Conservation (phyloP, 495 filamentous ascomycete genomes). For the Xylaria palmicola region DNA sequence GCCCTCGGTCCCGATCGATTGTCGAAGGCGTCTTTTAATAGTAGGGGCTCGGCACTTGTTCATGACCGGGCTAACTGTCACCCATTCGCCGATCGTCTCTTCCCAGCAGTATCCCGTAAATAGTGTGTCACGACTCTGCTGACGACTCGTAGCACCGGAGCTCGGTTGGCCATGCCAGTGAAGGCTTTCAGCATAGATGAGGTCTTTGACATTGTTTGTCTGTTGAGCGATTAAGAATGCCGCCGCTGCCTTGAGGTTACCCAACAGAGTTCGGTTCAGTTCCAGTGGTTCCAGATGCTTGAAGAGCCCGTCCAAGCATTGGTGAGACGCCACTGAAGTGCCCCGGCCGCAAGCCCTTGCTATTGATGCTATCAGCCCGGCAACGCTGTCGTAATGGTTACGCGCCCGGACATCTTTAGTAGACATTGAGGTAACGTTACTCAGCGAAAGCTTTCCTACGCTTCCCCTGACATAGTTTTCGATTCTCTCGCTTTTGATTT, state of each 20-base stretch:
- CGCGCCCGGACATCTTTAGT: constrained; percentile 16
- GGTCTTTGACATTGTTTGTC: constrained; percentile 43
- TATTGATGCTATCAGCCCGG: constrained; percentile 33
- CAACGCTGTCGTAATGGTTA: constrained; percentile 25
- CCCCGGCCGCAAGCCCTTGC: constrained; percentile 37
- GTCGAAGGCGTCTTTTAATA: constrained; percentile 12
- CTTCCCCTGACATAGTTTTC: constrained; percentile 10
- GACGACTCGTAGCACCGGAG: constrained; percentile 4
- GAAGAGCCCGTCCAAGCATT: constrained; percentile 34
- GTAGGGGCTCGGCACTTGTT: constrained; percentile 13
- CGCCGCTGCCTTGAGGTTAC: constrained; percentile 25
- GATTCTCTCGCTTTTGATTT: constrained; percentile 12
- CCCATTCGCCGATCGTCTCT: constrained; percentile 56
- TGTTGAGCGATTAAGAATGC: constrained; percentile 43
- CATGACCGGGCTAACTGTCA: constrained; percentile 35
- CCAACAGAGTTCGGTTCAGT: constrained; percentile 17
- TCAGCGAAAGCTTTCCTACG: constrained; percentile 21
- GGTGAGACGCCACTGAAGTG: constrained; percentile 31
- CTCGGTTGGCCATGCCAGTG: constrained; percentile 13
- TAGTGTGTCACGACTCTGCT: constrained; percentile 15
- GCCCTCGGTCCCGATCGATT: constrained; percentile 13
- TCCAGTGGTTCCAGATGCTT: constrained; percentile 20
- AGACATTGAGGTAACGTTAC: constrained; percentile 4
- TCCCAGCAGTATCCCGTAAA: constrained; percentile 50
- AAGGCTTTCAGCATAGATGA: constrained; percentile 43